phyloP scores from a whole-genome alignment of 805 yeast genomes.

The Yarrowia sp. region DNA sequence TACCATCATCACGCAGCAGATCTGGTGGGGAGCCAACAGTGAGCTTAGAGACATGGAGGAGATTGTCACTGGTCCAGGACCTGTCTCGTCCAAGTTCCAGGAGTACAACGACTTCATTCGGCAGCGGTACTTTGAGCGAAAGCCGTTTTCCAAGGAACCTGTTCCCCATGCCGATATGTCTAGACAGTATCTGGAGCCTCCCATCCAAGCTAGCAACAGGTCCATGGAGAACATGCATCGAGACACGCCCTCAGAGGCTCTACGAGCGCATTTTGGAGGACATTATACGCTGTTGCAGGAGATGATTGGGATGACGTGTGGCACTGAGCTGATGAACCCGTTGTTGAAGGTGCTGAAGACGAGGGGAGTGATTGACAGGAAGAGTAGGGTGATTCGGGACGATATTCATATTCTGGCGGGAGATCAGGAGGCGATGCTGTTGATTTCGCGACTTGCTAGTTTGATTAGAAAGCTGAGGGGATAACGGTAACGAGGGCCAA shows the following conservation, averaged over 20 bases:
- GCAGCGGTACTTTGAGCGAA: background rate
- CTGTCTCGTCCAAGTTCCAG: slow-evolving; percentile 8
- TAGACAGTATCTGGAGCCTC: background rate
- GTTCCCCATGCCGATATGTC: background rate
- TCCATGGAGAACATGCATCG: background rate
- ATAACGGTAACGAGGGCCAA: too few species aligned
- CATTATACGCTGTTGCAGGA: background rate
- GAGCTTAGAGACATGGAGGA: slow-evolving; percentile 6
- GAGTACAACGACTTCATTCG: slow-evolving; percentile 5
- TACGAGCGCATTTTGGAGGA: background rate
- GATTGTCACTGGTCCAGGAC: slow-evolving; percentile 14
- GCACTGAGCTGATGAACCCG: slow-evolving; percentile 7
- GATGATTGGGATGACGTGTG: slow-evolving; percentile 10
- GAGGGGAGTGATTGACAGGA: background rate
- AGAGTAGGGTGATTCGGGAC: background rate
- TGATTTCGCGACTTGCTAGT: background rate
- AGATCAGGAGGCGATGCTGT: slow-evolving; percentile 1
- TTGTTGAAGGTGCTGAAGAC: background rate
- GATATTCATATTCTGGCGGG: background rate
- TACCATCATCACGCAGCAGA: background rate
- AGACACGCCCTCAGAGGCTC: background rate
- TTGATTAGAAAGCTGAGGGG: slow-evolving; percentile 6
- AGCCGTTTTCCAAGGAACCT: background rate
- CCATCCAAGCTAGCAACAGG: background rate
- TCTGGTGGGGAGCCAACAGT: background rate